A percentile compares a stretch with the other conserved stretches of the same genome.
phyloP scores from a whole-genome alignment of 192 early-diverging fungal species.

The Coemansia aciculifera region DNA sequence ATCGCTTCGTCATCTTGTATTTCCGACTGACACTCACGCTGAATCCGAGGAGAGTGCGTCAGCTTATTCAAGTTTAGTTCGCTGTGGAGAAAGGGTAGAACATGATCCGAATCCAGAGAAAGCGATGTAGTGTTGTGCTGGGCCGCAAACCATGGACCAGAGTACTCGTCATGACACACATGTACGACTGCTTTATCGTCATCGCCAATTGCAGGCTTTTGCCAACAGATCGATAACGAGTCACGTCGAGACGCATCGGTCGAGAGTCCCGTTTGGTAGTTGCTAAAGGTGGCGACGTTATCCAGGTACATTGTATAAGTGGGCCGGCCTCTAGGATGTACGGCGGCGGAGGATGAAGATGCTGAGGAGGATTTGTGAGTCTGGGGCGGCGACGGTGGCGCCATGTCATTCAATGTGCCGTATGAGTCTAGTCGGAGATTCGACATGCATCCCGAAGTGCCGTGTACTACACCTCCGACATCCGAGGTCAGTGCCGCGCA shows the following conservation, averaged over 20 bases:
- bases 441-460: not conserved
- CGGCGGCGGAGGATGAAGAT: not conserved
- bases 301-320: slow-evolving; percentile 28
- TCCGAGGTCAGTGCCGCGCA: not conserved
- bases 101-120: slow-evolving; percentile 19
- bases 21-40: not conserved
- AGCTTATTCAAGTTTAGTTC: slow-evolving; percentile 49
- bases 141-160: slow-evolving; percentile 49
- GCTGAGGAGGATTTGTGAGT: slow-evolving; percentile 24
- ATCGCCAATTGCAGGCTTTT: not conserved
- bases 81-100: slow-evolving; percentile 44
- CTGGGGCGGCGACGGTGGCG: slow-evolving; percentile 32
- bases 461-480: not conserved
- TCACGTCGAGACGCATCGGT: slow-evolving; percentile 26
- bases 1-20: slow-evolving; percentile 13
- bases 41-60: not conserved
- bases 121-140: slow-evolving; percentile 9
- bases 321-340: slow-evolving; percentile 4
- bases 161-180: slow-evolving; percentile 18
- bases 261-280: slow-evolving; percentile 27
- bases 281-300: slow-evolving; percentile 12
- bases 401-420: not conserved
- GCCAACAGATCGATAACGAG: slow-evolving; percentile 36
- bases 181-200: not conserved
- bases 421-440: not conserved